Conservation (phyloP, 352 stramenopile species). For the Pythium utonaiense region DNA sequence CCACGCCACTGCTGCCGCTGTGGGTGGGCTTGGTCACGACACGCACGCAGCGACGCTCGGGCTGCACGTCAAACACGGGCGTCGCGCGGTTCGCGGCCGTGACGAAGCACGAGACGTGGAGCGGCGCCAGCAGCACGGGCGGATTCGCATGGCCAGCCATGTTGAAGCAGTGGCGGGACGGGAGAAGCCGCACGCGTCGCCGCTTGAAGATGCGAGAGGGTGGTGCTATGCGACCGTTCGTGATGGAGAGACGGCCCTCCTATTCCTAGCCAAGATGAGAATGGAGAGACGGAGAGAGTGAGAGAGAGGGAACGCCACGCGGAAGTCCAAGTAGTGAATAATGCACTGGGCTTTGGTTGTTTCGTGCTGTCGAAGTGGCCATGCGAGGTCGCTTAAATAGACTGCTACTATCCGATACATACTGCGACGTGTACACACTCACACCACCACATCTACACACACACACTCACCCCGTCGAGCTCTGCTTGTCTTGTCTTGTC, state of each 20-base stretch:
- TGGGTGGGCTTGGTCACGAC: conserved; percentile 31
- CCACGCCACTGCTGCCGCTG: background rate
- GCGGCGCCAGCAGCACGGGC: conserved; percentile 30
- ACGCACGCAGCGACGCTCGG: conserved; percentile 38
- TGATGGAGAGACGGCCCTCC: background rate
- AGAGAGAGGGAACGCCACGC: background rate
- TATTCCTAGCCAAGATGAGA: conserved; percentile 3
- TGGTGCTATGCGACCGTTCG: conserved; percentile 1
- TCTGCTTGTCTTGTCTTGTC: conserved; percentile 1
- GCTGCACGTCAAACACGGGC: conserved; percentile 54
- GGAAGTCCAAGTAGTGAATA: background rate
- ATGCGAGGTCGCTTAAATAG: conserved; percentile 24
- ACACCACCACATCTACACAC: background rate
- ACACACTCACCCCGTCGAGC: background rate
- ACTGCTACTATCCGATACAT: conserved; percentile 13
- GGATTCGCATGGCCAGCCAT: conserved; percentile 2
- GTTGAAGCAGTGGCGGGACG: conserved; percentile 1
- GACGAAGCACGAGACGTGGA: conserved; percentile 70
- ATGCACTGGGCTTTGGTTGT: background rate
- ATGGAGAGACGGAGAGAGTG: background rate
- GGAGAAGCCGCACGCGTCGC: background rate
- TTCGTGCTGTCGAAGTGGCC: background rate
- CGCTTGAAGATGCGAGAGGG: background rate
- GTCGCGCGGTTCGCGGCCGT: conserved; percentile 64
- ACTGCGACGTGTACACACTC: background rate